phyloP scores from a whole-genome alignment of 2,329 filamentous ascomycete genomes.

The Phaeomoniella chlamydospora region DNA sequence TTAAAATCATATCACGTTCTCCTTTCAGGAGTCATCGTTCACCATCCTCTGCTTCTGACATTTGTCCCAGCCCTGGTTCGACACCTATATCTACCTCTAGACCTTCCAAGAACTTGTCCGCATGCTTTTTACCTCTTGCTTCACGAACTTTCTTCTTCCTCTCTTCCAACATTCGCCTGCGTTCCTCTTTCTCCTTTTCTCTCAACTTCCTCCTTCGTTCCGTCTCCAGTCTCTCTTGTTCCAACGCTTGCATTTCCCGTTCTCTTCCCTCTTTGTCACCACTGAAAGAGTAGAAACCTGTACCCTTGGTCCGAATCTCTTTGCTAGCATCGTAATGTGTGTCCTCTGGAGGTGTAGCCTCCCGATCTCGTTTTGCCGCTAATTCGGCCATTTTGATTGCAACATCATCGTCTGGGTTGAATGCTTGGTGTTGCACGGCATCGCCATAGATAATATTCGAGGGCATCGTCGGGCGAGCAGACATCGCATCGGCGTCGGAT shows the following conservation, averaged over 20 bases:
- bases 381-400: constrained; percentile 61
- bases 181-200: constrained; percentile 42
- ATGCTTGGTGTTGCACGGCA: constrained; percentile 68
- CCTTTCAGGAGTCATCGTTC: too few relatives aligned
- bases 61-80: too few relatives aligned
- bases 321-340: constrained; percentile 73
- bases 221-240: constrained; percentile 52
- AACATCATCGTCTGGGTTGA: constrained; percentile 55
- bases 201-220: constrained; percentile 45
- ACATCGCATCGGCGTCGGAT: constrained; percentile 53
- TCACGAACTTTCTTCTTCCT: constrained; percentile 33
- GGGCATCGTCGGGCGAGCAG: constrained; percentile 44
- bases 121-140: constrained; percentile 49
- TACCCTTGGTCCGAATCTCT: constrained; percentile 77
- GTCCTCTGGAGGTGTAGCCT: constrained; percentile 63
- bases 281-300: constrained; percentile 84
- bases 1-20: too few relatives aligned
- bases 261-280: constrained; percentile 53
- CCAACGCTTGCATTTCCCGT: constrained; percentile 63
- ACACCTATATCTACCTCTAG: constrained; percentile 4
- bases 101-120: constrained; percentile 57
- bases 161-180: constrained; percentile 48
- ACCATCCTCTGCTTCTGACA: too few relatives aligned
- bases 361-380: constrained; percentile 63
- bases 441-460: constrained; percentile 69